Conservation (phyloP, 2,329 filamentous ascomycete species). For the Orbilia quercus region DNA sequence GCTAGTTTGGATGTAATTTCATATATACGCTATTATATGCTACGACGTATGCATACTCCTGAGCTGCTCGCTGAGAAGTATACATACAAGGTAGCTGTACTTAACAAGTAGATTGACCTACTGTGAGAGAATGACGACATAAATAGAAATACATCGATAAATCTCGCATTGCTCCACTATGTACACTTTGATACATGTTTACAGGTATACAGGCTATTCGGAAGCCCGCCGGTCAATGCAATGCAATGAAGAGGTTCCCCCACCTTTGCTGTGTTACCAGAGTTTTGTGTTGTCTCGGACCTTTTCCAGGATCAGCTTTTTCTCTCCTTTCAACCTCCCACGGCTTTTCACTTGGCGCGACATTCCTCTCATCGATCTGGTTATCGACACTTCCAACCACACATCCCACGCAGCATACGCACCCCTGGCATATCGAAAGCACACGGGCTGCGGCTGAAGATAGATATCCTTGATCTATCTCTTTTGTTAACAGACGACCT, state of each 20-base stretch:
- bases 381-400: conserved; percentile 16
- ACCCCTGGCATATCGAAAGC: background rate
- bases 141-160: background rate
- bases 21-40: too few relatives aligned
- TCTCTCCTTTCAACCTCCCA: conserved; percentile 11
- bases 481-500: background rate
- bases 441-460: background rate
- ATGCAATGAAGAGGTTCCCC: background rate
- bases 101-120: background rate
- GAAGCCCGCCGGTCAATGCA: background rate
- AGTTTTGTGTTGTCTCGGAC: conserved; percentile 12
- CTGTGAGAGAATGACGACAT: background rate
- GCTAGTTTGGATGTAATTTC: background rate
- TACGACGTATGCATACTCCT: too few relatives aligned
- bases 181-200: background rate
- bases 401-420: background rate
- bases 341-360: conserved; percentile 26
- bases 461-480: background rate
- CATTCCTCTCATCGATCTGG: conserved; percentile 21
- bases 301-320: conserved; percentile 1
- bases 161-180: background rate
- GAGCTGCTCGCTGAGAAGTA: too few relatives aligned
- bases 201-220: conserved; percentile 5
- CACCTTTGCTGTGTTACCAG: background rate
- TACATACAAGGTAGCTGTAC: background rate